Base-by-base conservation (phyloP, 1,284 basidiomycete genomes). In the Fistulina hepatica region DNA sequence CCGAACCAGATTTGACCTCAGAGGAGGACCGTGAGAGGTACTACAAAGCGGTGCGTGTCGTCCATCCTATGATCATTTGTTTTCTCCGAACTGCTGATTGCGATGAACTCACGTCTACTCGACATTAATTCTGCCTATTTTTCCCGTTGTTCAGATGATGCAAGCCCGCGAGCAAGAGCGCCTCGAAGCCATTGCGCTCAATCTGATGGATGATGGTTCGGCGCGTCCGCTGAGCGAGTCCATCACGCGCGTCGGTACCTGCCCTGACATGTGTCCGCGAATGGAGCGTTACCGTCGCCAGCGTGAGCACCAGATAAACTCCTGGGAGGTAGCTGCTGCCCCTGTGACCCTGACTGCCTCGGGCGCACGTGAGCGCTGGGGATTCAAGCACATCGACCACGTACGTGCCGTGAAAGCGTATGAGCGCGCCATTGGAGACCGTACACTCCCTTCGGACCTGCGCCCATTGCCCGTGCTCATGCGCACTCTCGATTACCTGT, bases 211-310 rank as follows among this genome's bases (percentile, higher is more conserved):
- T 41, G 86, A 91, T 48, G 56, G 66, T 21, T 76, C 80, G 21
- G 74, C 83, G 4, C 85, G 82, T 46, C 70, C 81, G 17, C 69
- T 97, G 6, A 82, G 84, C 44, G 81, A 92, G 44, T 92, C 94
- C 3, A 85, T 92, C 39, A 83, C 81, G 21, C 80, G 97, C 51
- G 72, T 85, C 10, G 94, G 94, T 13, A 93, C 88, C 2, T 97
- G 94, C 53, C 63, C 70, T 60, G 81, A 86, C 45, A 97, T 97
- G 91, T 97, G 94, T 56, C 88, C 91, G 5, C 79, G 84, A 36
- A 94, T 89, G 51, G 94, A 98, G 60, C 70, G 84, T 15, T 91
- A 94, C 55, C 75, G 91, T 50, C 72, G 94, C 32, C 90, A 97
- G 57, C 75, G 81, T 42, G 88, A 94, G 52, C 85, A 88, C 53